A percentile compares a stretch with the other conserved stretches of the same genome.
Conservation (phyloP, 1,284 basidiomycete species). For the Sporisorium exsertum region DNA sequence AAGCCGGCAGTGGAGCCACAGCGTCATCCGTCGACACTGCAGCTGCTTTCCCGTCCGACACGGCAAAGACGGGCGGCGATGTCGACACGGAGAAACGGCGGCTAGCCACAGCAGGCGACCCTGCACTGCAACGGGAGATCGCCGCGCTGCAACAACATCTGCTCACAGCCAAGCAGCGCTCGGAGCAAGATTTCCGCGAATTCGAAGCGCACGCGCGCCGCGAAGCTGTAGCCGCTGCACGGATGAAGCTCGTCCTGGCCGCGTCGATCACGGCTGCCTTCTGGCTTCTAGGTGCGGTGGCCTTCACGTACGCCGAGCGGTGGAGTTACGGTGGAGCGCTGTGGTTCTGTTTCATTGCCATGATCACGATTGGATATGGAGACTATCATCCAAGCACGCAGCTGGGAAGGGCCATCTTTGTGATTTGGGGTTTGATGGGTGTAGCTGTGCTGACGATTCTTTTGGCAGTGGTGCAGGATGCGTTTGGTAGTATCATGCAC, state of each 20-base stretch:
- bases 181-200: slow-evolving; percentile 32
- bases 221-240: slow-evolving; percentile 22
- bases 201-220: slow-evolving; percentile 32
- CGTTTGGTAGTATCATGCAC: slow-evolving; percentile 47
- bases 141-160: slow-evolving; percentile 22
- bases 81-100: background rate
- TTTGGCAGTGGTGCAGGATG: slow-evolving; percentile 72
- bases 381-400: slow-evolving; percentile 46
- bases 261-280: slow-evolving; percentile 72
- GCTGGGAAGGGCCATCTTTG: slow-evolving; percentile 80
- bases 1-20: background rate
- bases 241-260: slow-evolving; percentile 28
- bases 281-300: slow-evolving; percentile 72
- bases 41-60: background rate
- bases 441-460: slow-evolving; percentile 57
- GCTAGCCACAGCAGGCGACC: slow-evolving; percentile 25
- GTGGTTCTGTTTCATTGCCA: slow-evolving; percentile 75
- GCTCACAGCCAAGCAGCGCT: slow-evolving; percentile 15
- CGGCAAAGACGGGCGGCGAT: background rate
- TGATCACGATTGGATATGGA: slow-evolving; percentile 64
- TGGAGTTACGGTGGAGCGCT: slow-evolving; percentile 74
- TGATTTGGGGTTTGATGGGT: slow-evolving; percentile 78
- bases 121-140: slow-evolving; percentile 33
- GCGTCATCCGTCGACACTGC: slow-evolving; percentile 1
- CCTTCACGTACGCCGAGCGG: slow-evolving; percentile 74